Evolutionary conservation across 371 early-diverging fungal genomes (phyloP), one percentile per base, ranked within the genome.

Genomic region (Mortierella sp.): DNA sequence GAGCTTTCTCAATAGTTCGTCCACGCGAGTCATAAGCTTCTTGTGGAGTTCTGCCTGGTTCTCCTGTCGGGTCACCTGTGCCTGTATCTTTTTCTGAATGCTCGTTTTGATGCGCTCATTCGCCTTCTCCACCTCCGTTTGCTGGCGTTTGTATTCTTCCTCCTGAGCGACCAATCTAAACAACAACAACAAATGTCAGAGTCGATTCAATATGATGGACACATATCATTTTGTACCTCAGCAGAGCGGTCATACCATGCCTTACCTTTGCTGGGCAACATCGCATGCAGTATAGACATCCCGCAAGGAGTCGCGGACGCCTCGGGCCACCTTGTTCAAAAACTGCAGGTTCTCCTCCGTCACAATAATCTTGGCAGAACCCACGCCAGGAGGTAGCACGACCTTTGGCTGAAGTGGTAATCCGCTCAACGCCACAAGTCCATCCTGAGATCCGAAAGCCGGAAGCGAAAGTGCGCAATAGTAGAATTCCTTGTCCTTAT

Each of bases 261-360:
- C n/a, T 26, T 58, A 72, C 64, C 73, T 54, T 34, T 68, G 70
- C n/a, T 74, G 69, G 39, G 76, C 50, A 42, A 74, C 26, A 56
- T 74, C 76, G 16, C 69, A 68, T 27, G 76, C 61, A 3, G 61
- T 64, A 30, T 64, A 74, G 2, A 74, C 62, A 19, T 69, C 76
- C 1, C 76, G 76, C 38, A 74, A 41, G 0, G 76, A 68, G 38
- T 74, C 69, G 2, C 76, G 76, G 23, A 64, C 56, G n/a, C 62
- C 58, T n/a, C 58, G 69, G 16, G 69, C 69, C 70, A 68, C 64
- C 51, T 52, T 53, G 38, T 61, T 65, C 62, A 74, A n/a, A 48
- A 74, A 74, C 51, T 41, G 28, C 45, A 74, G 58, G 38, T 69
- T 74, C 26, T 68, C 76, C 42, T 74, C 76, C 10, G 69, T 69